Evolutionary conservation across 495 filamentous ascomycete genomes (phyloP).

Genomic region (Chaetomidium leptoderma): DNA sequence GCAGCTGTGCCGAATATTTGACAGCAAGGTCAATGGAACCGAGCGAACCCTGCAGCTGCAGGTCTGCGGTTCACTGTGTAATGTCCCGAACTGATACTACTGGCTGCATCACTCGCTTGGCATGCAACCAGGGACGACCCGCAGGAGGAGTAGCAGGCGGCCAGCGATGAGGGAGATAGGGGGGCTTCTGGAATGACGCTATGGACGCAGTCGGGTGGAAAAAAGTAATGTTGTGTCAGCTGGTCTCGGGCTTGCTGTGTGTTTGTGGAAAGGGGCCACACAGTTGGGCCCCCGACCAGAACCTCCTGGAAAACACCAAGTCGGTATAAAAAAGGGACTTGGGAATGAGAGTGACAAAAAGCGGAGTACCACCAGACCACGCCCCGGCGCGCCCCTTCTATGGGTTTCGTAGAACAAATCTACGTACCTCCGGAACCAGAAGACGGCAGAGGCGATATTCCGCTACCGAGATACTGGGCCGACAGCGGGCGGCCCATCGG

Average conservation of each 20-base stretch:
- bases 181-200: constrained; percentile 16
- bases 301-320: no score
- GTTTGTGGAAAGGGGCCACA: neutral
- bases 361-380: no score
- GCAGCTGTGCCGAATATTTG: constrained; percentile 1
- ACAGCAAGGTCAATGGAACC: neutral
- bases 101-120: constrained; percentile 12
- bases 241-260: neutral
- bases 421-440: neutral
- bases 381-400: no score
- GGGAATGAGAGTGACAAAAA: no score
- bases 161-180: neutral
- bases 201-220: neutral
- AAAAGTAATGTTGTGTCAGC: neutral
- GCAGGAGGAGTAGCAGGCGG: constrained; percentile 10
- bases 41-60: constrained; percentile 15
- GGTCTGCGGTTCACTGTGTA: constrained; percentile 14
- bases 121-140: constrained; percentile 17
- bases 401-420: neutral
- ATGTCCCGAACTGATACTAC: constrained; percentile 21
- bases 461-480: neutral
- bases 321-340: no score
- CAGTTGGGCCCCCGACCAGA: no score
- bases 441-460: neutral
- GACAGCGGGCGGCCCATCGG: neutral